These are phyloP conservation scores for Usnea hakonensis DNA, from an alignment of 495 filamentous ascomycete genomes.

Conservation along the genomic window DNA sequence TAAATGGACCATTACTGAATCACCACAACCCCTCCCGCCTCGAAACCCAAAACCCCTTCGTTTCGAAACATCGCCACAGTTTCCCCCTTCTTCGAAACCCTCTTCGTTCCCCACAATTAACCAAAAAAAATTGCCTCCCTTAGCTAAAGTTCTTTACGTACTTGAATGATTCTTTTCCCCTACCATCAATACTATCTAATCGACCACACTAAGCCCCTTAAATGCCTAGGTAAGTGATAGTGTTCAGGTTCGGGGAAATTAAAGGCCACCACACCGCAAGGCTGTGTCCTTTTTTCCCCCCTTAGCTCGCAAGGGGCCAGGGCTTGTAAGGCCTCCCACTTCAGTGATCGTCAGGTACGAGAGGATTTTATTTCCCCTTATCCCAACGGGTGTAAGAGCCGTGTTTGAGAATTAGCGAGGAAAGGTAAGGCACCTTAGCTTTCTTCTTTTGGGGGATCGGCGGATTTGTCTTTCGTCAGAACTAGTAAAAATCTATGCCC, in stretches of 20 bases:
- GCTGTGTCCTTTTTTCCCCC: slow-evolving; percentile 1
- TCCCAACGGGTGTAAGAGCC: background rate
- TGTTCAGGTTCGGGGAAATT: background rate
- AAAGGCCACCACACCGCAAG: slow-evolving; percentile 4
- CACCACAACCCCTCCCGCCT: background rate
- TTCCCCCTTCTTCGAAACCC: background rate
- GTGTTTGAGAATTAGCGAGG: background rate
- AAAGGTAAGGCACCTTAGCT: too few relatives aligned
- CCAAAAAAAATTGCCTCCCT: background rate
- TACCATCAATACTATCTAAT: background rate
- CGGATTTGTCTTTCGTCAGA: too few relatives aligned
- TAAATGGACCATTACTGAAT: too few relatives aligned
- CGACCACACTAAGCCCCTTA: background rate
- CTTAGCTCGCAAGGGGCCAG: too few relatives aligned
- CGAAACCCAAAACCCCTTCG: background rate
- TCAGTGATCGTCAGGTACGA: background rate
- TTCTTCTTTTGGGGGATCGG: too few relatives aligned
- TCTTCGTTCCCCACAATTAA: background rate
- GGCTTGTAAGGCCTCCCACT: too few relatives aligned
- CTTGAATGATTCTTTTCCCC: background rate
- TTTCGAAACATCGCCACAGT: background rate
- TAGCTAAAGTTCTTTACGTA: too few relatives aligned
- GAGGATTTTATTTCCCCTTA: background rate
- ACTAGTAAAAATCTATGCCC: too few relatives aligned
- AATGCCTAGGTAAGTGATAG: background rate